Evolutionary conservation across 1,284 basidiomycete genomes (phyloP), one percentile per base, ranked within the genome.

Genomic region (Sutorius eximius): DNA sequence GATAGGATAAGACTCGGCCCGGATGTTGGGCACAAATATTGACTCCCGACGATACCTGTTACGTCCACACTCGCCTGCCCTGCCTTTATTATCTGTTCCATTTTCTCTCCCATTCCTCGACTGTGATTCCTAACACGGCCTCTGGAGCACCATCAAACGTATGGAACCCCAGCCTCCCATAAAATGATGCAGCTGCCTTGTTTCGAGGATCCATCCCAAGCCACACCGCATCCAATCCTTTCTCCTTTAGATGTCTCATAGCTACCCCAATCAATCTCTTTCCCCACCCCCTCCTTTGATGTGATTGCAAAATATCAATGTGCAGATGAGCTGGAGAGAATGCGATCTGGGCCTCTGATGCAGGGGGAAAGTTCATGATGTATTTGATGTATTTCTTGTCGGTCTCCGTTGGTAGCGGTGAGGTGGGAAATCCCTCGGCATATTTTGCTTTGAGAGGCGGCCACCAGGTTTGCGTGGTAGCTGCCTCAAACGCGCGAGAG

Each of bases 261-360:
- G 72, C 76, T 20, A 51, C 59, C 44, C 66, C 72, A 38, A 83
- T 76, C 49, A 83, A 63, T 55, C 58, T 71, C 57, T 68, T 68
- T 9, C 81, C 81, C 75, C 76, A 80, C 10, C 81, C 81, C 47
- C 72, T 73, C 36, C 75, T 62, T 64, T 80, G 80, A 60, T 76
- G 74, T 36, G 71, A 73, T 9, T 77, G 73, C 37, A 83, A 61
- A 52, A 83, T 72, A 56, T 82, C 68, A 56, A 82, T 76, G 65
- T 82, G 82, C 58, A 83, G 60, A 62, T 82, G 80, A 10, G 80
- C 81, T 0, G 77, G 59, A 29, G 68, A 71, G 52, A 70, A 69
- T 7, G 59, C 49, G 44, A 70, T 56, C 53, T 60, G 55, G 6
- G 63, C 56, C n/a, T 67, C 63, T 24, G 61, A 63, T 1, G 65